Evolutionary conservation across 169 alveolate species (phyloP), one percentile per base, ranked within the genome.

Genomic region (Eimeria brunetti): DNA sequence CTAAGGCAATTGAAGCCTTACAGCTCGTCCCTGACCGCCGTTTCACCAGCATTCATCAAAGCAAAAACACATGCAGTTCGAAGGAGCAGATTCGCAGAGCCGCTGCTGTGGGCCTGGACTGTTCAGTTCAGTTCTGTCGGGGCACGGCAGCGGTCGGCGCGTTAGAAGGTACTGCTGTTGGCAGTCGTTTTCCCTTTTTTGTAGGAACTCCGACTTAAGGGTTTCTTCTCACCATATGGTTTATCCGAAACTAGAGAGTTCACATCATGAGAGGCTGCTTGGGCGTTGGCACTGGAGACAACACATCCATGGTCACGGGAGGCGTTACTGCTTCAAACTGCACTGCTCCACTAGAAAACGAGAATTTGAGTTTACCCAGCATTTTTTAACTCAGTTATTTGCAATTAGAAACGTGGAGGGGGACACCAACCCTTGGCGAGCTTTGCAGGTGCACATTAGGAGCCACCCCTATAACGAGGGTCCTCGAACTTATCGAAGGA

Each of bases 91-190:
- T 67, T 9, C 14, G 49, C 49, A 30, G 49, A 67, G 78, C 78
- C 11, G 27, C 49, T 67, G 20, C 78, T 67, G 46, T 67, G 78
- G 78, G 78, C 24, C 78, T 67, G 78, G 78, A 67, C 71, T 62
- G 78, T 67, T 33, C 49, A 33, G 78, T 33, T 33, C 46, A n/a
- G n/a, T n/a, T n/a, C n/a, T 33, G 41, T 27, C 46, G 49, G 46
- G 41, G 78, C 46, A 67, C 49, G 78, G 78, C n/a, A 12, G 78
- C 49, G 49, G 6, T 6, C 14, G 49, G 78, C 49, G 49, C 49
- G 49, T 67, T 33, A 67, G 6, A 64, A 30, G 41, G 33, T n/a
- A 67, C 78, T 30, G 46, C n/a, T n/a, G n/a, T 67, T 67, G 78
- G 14, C 78, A 30, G 49, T 30, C 78, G 46, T 30, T 46, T 62